These are phyloP conservation scores for Euclidium syriacum DNA, from an alignment of 345 rosid species.

Conservation along the genomic window DNA sequence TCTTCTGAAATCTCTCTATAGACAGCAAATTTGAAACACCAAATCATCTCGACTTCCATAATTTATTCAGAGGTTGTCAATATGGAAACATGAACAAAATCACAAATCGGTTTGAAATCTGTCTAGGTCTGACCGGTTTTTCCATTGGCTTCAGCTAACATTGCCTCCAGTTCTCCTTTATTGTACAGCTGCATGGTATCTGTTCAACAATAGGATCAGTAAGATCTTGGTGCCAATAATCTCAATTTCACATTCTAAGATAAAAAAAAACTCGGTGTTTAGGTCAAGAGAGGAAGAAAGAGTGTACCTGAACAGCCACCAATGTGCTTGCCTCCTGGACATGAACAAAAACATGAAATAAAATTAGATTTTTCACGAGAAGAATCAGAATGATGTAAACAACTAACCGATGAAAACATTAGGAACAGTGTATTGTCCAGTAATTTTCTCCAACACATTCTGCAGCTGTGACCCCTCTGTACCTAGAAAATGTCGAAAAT, in stretches of 20 bases:
- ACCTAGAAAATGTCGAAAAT: conserved; percentile 39
- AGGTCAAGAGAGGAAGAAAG: conserved; percentile 1
- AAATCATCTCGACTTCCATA: background rate
- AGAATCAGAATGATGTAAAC: background rate
- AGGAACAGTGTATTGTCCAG: conserved; percentile 93
- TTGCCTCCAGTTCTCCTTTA: conserved; percentile 68
- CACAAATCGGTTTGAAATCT: background rate
- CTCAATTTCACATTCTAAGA: background rate
- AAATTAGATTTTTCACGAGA: background rate
- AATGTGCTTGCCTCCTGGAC: conserved; percentile 82
- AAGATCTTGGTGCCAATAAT: background rate
- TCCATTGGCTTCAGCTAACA: conserved; percentile 56
- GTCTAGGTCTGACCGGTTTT: conserved; percentile 13
- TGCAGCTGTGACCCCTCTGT: conserved; percentile 80
- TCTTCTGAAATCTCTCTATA: background rate
- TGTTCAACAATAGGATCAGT: conserved; percentile 34
- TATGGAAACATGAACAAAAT: background rate
- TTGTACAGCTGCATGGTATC: conserved; percentile 66
- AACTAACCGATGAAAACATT: conserved; percentile 86
- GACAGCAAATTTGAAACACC: background rate
- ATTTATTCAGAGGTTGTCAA: background rate
- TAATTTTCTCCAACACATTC: conserved; percentile 66
- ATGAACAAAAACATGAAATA: conserved; percentile 6
- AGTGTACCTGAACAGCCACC: conserved; percentile 95
- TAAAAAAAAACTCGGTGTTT: background rate